Percentiles rank a stretch among this genome's conserved stretches.
Evolutionary conservation across 495 filamentous ascomycete genomes (phyloP).

Genomic region (Penicillium cosmopolitanum): DNA sequence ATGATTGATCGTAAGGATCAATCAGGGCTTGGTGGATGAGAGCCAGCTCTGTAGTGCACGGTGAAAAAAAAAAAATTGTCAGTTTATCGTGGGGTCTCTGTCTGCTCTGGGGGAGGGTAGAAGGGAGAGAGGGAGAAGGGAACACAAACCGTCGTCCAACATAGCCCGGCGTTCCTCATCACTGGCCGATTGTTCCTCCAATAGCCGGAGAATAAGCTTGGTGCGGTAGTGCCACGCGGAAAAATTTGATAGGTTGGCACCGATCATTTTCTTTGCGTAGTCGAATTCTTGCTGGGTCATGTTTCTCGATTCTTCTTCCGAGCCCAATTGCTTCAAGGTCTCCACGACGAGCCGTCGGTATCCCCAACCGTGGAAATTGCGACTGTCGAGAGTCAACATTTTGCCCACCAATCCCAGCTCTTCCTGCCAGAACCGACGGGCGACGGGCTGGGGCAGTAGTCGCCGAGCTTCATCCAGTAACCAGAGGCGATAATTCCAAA

Average conservation of each 20-base stretch:
- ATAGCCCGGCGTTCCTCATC: conserved; percentile 65
- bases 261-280: conserved; percentile 89
- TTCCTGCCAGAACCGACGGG: conserved; percentile 73
- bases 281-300: conserved; percentile 81
- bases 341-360: conserved; percentile 79
- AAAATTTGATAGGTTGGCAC: conserved; percentile 84
- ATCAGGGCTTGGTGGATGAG: conserved; percentile 78
- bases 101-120: not conserved
- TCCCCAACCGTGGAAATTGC: conserved; percentile 98
- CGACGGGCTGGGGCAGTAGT: conserved; percentile 55
- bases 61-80: not conserved
- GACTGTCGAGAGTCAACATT: conserved; percentile 82
- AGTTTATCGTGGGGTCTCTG: not conserved
- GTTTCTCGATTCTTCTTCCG: conserved; percentile 46
- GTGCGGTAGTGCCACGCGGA: conserved; percentile 94
- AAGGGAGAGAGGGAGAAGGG: not conserved
- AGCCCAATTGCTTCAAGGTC: conserved; percentile 62
- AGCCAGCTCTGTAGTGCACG: conserved; percentile 61
- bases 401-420: conserved; percentile 81
- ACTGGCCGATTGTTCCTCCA: conserved; percentile 69
- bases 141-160: conserved; percentile 67
- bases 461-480: conserved; percentile 70
- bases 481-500: conserved; percentile 98
- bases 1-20: conserved; percentile 86
- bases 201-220: conserved; percentile 74